Conservation (phyloP, 2,329 filamentous ascomycete genomes). For the Nemania diffusa region DNA sequence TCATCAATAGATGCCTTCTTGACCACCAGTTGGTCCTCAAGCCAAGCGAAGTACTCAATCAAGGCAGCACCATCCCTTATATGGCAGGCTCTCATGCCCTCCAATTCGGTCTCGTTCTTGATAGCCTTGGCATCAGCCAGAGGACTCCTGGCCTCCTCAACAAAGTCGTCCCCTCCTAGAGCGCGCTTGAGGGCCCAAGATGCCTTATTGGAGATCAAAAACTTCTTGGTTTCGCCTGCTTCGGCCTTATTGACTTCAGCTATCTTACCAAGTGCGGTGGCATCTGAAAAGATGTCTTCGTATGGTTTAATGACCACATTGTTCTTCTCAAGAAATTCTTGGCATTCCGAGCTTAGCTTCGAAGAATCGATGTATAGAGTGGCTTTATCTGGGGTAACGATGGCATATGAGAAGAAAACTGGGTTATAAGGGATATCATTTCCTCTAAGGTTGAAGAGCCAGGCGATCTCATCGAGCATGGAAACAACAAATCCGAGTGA, state of each 20-base stretch:
- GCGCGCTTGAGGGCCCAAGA: slow-evolving; percentile 93
- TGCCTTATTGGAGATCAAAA: slow-evolving; percentile 85
- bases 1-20: slow-evolving; percentile 83
- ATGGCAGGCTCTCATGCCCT: slow-evolving; percentile 94
- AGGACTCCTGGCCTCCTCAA: slow-evolving; percentile 88
- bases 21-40: slow-evolving; percentile 84
- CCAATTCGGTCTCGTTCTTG: slow-evolving; percentile 89
- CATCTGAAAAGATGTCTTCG: slow-evolving; percentile 80
- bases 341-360: slow-evolving; percentile 77
- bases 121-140: slow-evolving; percentile 91
- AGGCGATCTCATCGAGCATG: slow-evolving; percentile 95
- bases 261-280: slow-evolving; percentile 68
- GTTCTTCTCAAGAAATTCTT: slow-evolving; percentile 74
- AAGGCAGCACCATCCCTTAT: slow-evolving; percentile 92
- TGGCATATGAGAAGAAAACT: slow-evolving; percentile 96
- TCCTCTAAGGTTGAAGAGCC: slow-evolving; percentile 97
- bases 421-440: slow-evolving; percentile 98
- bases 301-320: slow-evolving; percentile 84
- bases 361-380: slow-evolving; percentile 85
- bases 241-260: slow-evolving; percentile 49
- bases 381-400: slow-evolving; percentile 79
- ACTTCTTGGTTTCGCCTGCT: slow-evolving; percentile 66
- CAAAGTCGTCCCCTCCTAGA: slow-evolving; percentile 83
- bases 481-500: slow-evolving; percentile 88
- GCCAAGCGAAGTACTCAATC: slow-evolving; percentile 94